These are phyloP conservation scores for Arthrobotrys sinensis DNA, from an alignment of 2,329 filamentous ascomycete genomes.

Conservation along the genomic window DNA sequence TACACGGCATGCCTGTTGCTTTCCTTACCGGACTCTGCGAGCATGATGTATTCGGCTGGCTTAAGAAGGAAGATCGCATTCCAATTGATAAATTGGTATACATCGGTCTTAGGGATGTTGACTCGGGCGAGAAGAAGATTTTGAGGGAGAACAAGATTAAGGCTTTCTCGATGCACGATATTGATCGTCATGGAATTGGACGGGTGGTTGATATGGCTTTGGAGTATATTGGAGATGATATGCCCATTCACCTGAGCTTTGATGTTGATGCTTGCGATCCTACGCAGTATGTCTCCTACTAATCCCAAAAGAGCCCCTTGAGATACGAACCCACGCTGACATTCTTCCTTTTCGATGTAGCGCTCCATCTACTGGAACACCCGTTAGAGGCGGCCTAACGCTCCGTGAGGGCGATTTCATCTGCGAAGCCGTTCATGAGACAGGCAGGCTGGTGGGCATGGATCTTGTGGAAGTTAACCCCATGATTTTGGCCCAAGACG, in stretches of 20 bases:
- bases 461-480: conserved; percentile 73
- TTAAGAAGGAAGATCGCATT: conserved; percentile 79
- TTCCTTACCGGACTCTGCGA: conserved; percentile 89
- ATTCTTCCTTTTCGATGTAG: conserved; percentile 65
- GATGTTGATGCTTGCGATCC: conserved; percentile 97
- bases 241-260: conserved; percentile 96
- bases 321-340: background rate
- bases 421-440: conserved; percentile 87
- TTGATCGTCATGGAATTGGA: conserved; percentile 95
- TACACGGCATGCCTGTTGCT: conserved; percentile 97
- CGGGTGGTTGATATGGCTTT: conserved; percentile 98
- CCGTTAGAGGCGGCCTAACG: conserved; percentile 92
- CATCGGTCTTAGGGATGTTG: conserved; percentile 94
- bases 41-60: conserved; percentile 87
- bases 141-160: conserved; percentile 90
- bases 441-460: conserved; percentile 82
- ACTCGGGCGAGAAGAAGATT: conserved; percentile 93
- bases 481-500: conserved; percentile 66
- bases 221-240: conserved; percentile 92
- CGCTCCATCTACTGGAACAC: conserved; percentile 95
- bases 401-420: conserved; percentile 97
- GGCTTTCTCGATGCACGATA: conserved; percentile 98
- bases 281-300: conserved; percentile 71
- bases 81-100: conserved; percentile 92
- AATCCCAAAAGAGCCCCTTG: background rate